Base-by-base conservation (phyloP, 2,329 filamentous ascomycete species). In the Fusarium newnesense region DNA sequence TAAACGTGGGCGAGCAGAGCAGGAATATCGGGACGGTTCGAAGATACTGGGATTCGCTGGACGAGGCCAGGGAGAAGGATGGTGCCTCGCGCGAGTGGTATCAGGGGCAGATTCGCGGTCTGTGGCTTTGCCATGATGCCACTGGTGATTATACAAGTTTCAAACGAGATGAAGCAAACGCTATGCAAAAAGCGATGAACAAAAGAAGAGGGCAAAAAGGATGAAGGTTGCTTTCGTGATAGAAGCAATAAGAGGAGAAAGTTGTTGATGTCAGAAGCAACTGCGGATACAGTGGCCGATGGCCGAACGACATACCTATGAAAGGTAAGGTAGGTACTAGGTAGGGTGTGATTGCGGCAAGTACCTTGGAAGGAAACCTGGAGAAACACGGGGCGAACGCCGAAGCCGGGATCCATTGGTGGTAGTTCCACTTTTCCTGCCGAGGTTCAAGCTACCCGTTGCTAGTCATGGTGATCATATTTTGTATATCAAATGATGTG, bases 61-160 rank as follows among this genome's bases (percentile, higher is more conserved):
- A 95, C 91, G 64, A 95, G 91, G 70, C 95, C 94, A 8, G 96
- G 96, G 15, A 97, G 89, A 44, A 98, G 90, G 75, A 98, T 93
- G 70, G 91, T 89, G 74, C 92, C 93, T 79, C 92, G 91, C 60
- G 94, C 90, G 47, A 98, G 89, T 42, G 95, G 94, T 75, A 98
- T 92, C 77, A 98, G 85, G 50, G 96, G 93, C 39, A 97, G 83
- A 61, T 83, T 84, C 49, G 83, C 81, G 63, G 85, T 83, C 76
- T 85, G 80, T 74, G 81, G 79, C 76, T 81, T 81, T 67, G 78
- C 81, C 82, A 84, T 84, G 77, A 73, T 80, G 79, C 74, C 58
- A 62, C 44, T 34, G 34, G 46, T 59, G 54, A 54, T 59, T 46
- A 54, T 32, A 47, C 46, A 44, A 60, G 37, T 30, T 32, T 24